Evolutionary conservation across 129 eudicot species (phyloP).

Genomic region (Gnaphalium uliginosum): DNA sequence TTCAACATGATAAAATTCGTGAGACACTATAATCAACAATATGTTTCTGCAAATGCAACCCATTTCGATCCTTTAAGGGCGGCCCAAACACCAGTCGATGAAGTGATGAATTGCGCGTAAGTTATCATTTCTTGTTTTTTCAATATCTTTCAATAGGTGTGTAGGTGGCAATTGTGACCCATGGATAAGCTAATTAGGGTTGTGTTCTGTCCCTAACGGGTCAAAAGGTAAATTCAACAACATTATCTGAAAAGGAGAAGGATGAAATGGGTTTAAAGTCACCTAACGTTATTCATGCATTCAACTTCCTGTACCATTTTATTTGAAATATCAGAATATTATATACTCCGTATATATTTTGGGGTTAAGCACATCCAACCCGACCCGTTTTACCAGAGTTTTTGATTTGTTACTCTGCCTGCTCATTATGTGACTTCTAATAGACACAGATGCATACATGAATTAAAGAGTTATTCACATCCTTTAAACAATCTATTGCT

Average conservation of each 20-base stretch:
- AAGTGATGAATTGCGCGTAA: slow-evolving; percentile 86
- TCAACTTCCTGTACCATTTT: neutral
- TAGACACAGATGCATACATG: neutral
- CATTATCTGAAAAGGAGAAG: neutral
- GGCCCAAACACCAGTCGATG: slow-evolving; percentile 88
- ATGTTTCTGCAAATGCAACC: slow-evolving; percentile 40
- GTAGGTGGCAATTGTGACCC: neutral
- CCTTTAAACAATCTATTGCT: neutral
- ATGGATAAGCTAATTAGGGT: neutral
- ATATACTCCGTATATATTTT: too few relatives aligned
- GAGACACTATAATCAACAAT: slow-evolving; percentile 56
- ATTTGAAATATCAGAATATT: neutral
- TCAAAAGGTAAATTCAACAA: neutral
- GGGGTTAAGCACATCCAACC: too few relatives aligned
- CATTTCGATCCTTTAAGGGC: slow-evolving; percentile 76
- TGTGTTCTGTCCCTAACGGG: neutral
- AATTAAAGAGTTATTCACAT: neutral
- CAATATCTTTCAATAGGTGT: neutral
- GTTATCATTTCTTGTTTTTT: slow-evolving; percentile 24
- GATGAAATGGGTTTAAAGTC: neutral
- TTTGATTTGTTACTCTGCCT: neutral
- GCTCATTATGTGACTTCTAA: neutral
- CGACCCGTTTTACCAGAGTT: neutral
- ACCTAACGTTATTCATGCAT: neutral
- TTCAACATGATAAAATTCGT: slow-evolving; percentile 59